Evolutionary conservation across 257 asterid species (phyloP).

Genomic region (Nicotiana tabacum): DNA sequence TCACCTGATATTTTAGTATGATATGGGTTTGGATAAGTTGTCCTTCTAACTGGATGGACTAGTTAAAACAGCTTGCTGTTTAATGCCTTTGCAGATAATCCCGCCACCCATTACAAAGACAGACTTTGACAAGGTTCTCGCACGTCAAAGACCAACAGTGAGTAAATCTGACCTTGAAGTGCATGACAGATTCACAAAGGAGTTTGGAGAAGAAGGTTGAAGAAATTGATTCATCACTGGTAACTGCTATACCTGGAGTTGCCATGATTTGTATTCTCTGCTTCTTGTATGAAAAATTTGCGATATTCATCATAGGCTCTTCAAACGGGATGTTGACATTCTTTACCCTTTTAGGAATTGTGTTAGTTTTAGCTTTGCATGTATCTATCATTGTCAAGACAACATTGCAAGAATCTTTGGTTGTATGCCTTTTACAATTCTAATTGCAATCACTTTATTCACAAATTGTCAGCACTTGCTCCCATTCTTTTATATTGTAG

Average conservation of each 20-base stretch:
- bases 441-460: no score
- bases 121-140: constrained; percentile 91
- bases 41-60: not conserved
- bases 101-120: constrained; percentile 89
- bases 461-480: no score
- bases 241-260: constrained; percentile 38
- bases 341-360: not conserved
- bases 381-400: not conserved
- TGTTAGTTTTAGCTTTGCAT: not conserved
- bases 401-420: not conserved
- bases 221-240: constrained; percentile 21
- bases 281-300: not conserved
- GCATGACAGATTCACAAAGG: constrained; percentile 88
- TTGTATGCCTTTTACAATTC: no score
- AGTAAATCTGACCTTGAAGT: constrained; percentile 91
- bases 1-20: no score
- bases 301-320: constrained; percentile 18
- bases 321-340: not conserved
- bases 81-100: constrained; percentile 42
- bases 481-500: no score
- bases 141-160: constrained; percentile 88
- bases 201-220: constrained; percentile 98
- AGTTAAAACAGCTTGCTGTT: not conserved
- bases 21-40: no score
- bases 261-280: not conserved